These are phyloP conservation scores for Pancytospora philotis DNA, from an alignment of 371 early-diverging fungal species.

Conservation along the genomic window DNA sequence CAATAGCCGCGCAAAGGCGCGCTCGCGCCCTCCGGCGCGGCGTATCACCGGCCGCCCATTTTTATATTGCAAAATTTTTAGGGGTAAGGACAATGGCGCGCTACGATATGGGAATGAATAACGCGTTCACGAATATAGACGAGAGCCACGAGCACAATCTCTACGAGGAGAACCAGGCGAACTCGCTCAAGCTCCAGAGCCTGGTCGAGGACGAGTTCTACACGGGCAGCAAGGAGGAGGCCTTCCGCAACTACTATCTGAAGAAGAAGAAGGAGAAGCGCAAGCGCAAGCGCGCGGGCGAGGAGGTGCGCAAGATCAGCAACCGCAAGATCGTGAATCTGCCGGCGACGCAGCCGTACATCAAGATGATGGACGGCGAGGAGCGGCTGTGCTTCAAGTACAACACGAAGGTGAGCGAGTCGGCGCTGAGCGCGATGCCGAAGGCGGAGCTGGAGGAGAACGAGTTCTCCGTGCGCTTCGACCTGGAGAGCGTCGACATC, in stretches of 20 bases:
- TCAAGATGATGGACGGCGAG: conserved; percentile 58
- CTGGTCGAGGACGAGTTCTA: conserved; percentile 48
- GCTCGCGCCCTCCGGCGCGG: too few species aligned
- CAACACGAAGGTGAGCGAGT: conserved; percentile 59
- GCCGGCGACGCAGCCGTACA: conserved; percentile 60
- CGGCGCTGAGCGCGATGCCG: conserved; percentile 53
- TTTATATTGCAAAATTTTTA: conserved; percentile 29
- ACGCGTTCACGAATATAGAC: conserved; percentile 28
- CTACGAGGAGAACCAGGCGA: conserved; percentile 41
- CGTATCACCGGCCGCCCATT: too few species aligned
- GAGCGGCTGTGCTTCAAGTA: conserved; percentile 60
- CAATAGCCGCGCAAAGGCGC: too few species aligned
- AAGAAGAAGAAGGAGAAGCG: conserved; percentile 55
- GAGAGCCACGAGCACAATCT: conserved; percentile 43
- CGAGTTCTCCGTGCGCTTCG: conserved; percentile 68
- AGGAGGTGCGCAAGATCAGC: conserved; percentile 41
- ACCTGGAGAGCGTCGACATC: conserved; percentile 64
- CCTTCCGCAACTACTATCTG: conserved; percentile 6
- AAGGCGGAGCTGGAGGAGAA: conserved; percentile 59
- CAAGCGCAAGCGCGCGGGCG: conserved; percentile 46
- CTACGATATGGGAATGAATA: conserved; percentile 8
- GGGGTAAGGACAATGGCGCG: neutral
- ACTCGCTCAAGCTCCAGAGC: conserved; percentile 42
- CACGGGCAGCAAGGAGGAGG: conserved; percentile 28
- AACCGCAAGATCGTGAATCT: conserved; percentile 59